These are phyloP conservation scores for Cinnamomum micranthum DNA, from an alignment of 164 flowering plant species.

Conservation along the genomic window DNA sequence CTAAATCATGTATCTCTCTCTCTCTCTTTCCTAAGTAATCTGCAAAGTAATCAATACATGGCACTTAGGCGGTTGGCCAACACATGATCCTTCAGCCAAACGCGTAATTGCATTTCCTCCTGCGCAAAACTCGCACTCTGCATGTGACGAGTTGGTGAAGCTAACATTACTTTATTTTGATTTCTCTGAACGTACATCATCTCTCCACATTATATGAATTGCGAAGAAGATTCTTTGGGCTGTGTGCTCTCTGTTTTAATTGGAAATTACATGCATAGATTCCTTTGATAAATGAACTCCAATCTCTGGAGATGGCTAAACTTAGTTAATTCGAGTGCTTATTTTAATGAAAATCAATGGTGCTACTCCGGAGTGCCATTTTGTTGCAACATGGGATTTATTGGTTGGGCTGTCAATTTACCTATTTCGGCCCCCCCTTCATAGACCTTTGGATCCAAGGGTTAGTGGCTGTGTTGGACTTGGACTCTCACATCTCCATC, in stretches of 20 bases:
- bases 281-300: neutral
- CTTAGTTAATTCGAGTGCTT: neutral
- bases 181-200: neutral
- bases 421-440: neutral
- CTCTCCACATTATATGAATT: no score
- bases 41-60: no score
- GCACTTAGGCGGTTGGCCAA: no score
- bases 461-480: no score
- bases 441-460: no score
- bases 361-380: neutral
- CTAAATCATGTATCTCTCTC: no score
- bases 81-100: no score
- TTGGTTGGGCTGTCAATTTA: neutral
- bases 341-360: neutral
- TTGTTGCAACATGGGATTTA: neutral
- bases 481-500: no score
- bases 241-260: neutral
- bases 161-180: neutral
- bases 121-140: neutral
- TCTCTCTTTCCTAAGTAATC: no score
- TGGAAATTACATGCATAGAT: neutral
- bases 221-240: no score
- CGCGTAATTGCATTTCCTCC: no score
- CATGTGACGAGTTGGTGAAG: conserved; percentile 10
- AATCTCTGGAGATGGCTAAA: neutral